phyloP scores from a whole-genome alignment of 352 stramenopile species.

The Phytophthora pisi region DNA sequence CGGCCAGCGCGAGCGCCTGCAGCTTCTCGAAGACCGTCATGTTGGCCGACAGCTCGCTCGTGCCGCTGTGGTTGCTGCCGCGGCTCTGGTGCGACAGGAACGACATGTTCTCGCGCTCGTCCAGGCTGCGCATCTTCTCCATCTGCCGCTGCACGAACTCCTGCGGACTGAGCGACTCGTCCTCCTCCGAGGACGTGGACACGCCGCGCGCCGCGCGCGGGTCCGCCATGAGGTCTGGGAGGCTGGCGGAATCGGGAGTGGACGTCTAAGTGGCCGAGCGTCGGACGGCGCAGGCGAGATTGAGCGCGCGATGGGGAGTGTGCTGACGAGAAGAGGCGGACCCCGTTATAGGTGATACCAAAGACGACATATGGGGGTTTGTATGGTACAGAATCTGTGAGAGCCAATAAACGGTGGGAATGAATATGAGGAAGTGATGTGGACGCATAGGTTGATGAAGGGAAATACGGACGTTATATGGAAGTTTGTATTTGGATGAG shows the following conservation, averaged over 20 bases:
- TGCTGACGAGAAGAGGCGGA: background rate
- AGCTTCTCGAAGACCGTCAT: constrained; percentile 59
- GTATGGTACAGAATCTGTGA: background rate
- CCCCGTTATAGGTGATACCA: constrained; percentile 12
- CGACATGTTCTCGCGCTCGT: constrained; percentile 21
- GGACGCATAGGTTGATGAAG: background rate
- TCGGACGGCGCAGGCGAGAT: constrained; percentile 31
- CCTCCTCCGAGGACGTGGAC: constrained; percentile 52
- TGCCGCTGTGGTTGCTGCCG: constrained; percentile 36
- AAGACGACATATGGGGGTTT: background rate
- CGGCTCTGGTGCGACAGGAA: constrained; percentile 34
- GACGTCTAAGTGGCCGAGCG: constrained; percentile 1
- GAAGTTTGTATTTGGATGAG: background rate
- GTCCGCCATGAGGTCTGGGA: constrained; percentile 20
- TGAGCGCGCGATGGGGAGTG: constrained; percentile 29
- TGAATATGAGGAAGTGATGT: background rate
- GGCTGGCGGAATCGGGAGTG: background rate
- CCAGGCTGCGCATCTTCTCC: constrained; percentile 57
- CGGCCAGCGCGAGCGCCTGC: constrained; percentile 54
- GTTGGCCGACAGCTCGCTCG: constrained; percentile 27
- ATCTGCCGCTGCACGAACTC: constrained; percentile 56
- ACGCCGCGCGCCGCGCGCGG: constrained; percentile 25
- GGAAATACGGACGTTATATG: background rate
- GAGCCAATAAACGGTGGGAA: background rate
- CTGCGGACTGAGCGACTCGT: constrained; percentile 53